These are phyloP conservation scores for Macrolepiota albuminosa DNA, from an alignment of 768 basidiomycete species.

Conservation along the genomic window DNA sequence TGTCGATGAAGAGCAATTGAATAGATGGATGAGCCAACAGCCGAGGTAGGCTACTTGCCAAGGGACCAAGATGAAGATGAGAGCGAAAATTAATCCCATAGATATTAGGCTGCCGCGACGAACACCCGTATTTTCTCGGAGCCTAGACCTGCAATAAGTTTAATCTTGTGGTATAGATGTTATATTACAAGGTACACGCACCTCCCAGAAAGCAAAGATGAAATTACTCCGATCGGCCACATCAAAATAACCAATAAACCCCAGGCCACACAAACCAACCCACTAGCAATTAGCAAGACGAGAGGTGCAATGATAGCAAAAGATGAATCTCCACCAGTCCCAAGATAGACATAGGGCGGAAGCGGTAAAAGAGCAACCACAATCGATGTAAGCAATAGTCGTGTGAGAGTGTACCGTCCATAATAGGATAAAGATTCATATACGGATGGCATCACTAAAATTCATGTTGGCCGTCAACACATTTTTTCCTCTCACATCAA, in stretches of 20 bases:
- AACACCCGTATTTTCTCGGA: constrained; percentile 31
- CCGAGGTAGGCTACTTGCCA: constrained; percentile 91
- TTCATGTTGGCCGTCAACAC: not conserved
- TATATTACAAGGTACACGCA: constrained; percentile 17
- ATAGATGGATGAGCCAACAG: constrained; percentile 74
- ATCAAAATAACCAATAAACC: constrained; percentile 44
- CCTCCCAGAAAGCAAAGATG: constrained; percentile 29
- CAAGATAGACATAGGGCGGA: constrained; percentile 50
- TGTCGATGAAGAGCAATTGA: constrained; percentile 49
- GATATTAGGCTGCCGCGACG: constrained; percentile 50
- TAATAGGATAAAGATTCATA: constrained; percentile 45
- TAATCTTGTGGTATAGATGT: not conserved
- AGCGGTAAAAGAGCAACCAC: constrained; percentile 52
- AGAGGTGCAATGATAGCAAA: constrained; percentile 52
- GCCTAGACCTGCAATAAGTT: constrained; percentile 1
- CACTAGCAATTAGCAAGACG: constrained; percentile 54
- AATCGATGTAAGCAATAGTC: constrained; percentile 39
- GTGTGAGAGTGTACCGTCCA: constrained; percentile 30
- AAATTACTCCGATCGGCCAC: constrained; percentile 36
- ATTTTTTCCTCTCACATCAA: not conserved
- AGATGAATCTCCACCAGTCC: constrained; percentile 46
- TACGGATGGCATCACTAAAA: constrained; percentile 43
- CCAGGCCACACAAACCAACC: constrained; percentile 62
- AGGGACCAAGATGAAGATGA: constrained; percentile 77
- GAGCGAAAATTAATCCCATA: constrained; percentile 51